Base-by-base conservation (phyloP, 2,329 filamentous ascomycete species). In the Phialocephala sp. region DNA sequence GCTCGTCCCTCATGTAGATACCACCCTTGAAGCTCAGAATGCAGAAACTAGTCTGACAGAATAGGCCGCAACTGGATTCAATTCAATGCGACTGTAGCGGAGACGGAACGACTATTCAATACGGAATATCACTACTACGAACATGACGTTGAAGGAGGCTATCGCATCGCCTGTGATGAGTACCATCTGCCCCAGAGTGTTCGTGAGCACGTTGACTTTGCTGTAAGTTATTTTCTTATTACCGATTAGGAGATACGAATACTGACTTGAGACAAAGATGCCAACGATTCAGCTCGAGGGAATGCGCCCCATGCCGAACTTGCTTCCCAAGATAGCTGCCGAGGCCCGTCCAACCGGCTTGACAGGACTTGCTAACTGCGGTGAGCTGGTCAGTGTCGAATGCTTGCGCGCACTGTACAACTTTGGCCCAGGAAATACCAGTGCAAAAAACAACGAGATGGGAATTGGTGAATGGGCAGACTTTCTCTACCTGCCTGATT, bases 401-500 rank as follows among this genome's bases (percentile, higher is more conserved):
- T 88, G 86, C 69, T 79, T 86, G 65, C 80, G 79, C 43, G 81
- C 81, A 12, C 73, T 86, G 20, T 86, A 86, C 70, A 70, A 76
- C 1, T 81, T 82, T 62, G 78, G 82, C n/a, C 68, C 77, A 8
- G 79, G 79, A 11, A 75, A 74, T 4, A 74, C 75, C 8, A 74
- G 75, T 43, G 59, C 55, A 20, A 20, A 55, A 36, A 79, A 79
- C 71, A 86, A 86, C 72, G 80, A 78, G 61, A 80, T 84, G 36
- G 83, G 82, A 41, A 82, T 86, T 37, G 83, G 84, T 45, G 83
- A 86, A 71, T 84, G 82, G 69, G 82, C 79, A n/a, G 80, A 81
- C 37, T 82, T 85, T 54, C 85, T 85, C 70, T 77, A 83, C 57
- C 80, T 82, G 69, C 71, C 72, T 3, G 83, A 84, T 71, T 73